Evolutionary conservation across 257 asterid genomes (phyloP), one percentile per base, ranked within the genome.

Genomic region (Solanum arcanum): DNA sequence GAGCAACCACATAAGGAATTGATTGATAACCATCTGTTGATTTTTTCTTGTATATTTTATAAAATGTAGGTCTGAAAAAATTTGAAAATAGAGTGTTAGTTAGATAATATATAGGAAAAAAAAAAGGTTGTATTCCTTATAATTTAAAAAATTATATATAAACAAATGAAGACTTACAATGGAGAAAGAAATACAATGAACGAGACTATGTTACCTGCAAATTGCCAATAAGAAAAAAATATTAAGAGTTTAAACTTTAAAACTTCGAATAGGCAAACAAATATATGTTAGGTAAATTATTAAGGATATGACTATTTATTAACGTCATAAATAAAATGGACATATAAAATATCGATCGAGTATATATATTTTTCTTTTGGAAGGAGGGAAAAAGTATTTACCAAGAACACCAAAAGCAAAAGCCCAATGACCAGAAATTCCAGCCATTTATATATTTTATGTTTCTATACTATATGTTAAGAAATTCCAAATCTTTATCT

Each of bases 111-210:
- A 23, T 8, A 49, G 21, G 59, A 47, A 47, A 47, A 47, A 44
- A 9, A 25, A 29, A 6, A 42, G 46, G 3, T 11, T 33, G 11
- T 9, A 49, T 4, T 27, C 21, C 20, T 2, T 9, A 74, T 10
- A 81, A 18, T 3, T 69, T 69, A 8, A 14, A 35, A 9, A 9
- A n/a, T 21, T 62, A 27, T 62, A 60, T n/a, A 15, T 9, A 42
- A 64, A 7, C 20, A 77, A 41, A 37, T 60, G 23, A 9, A 49
- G 49, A 85, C 94, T 92, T 78, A 93, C 98, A 93, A 31, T 56
- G 98, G 96, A 81, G 98, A 90, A 12, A 94, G 94, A 88, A 87
- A 93, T 62, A 94, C 98, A 93, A 91, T 83, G 91, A 93, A 93
- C 1, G 98, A 94, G 77, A 94, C 89, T 6, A 92, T 72, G 66